Base-by-base conservation (phyloP, 306 rosid genomes). In the Quercus berberidifolia region DNA sequence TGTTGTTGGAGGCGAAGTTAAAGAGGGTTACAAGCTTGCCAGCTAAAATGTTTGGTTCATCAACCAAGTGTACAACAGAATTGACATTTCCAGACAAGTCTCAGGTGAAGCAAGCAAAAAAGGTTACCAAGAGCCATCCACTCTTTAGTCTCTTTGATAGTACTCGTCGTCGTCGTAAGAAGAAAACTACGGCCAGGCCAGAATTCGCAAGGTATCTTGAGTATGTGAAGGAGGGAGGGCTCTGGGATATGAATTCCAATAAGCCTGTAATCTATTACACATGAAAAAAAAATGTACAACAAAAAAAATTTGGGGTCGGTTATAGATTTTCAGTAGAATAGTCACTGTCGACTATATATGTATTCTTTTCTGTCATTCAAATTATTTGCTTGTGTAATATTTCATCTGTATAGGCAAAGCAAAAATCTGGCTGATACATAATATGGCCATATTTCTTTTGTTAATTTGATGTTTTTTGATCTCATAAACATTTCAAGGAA, bases 191-290 rank as follows among this genome's bases (percentile, higher is more conserved):
- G 4, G 85, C 91, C 7, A 91, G 38, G 80, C 95, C 92, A 21
- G 92, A 91, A 70, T 83, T 89, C 64, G 67, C 84, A 0, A 91
- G 92, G 79, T 91, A 89, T 80, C 69, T 88, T 38, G 87, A 89
- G 80, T 89, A 88, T 80, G 14, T 91, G 54, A 91, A 91, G 84
- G 95, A 91, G 76, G 95, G 92, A 68, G 95, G 95, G 79, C 69
- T 81, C 78, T 91, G 92, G 91, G 90, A 89, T 84, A 69, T 18
- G 55, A 78, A 82, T 20, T 65, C 89, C 55, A 89, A 82, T 77
- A 75, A 76, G 38, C 92, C 95, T 75, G 88, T 91, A 31, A 89
- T 91, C 31, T 56, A 87, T 80, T 89, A 87, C 72, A 87, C 82
- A 63, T 89, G 89, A 87, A 18, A 54, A 14, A 14, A 41, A 8